Conservation (phyloP, 2,329 filamentous ascomycete species). For the Fusarium sororula region DNA sequence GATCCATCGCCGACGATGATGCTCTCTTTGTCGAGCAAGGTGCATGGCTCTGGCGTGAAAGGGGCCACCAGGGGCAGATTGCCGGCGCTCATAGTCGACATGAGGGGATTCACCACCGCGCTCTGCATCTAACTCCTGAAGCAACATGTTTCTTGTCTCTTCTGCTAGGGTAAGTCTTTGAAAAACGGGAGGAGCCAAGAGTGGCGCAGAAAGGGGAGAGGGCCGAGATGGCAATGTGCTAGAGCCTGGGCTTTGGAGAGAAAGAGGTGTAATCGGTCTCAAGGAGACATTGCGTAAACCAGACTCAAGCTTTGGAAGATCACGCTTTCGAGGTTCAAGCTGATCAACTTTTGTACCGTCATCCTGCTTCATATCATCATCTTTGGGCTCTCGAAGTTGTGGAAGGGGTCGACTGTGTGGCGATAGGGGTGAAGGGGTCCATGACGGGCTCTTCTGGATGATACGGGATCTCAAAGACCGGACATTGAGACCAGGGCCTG, state of each 20-base stretch:
- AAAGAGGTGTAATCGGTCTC: conserved; percentile 26
- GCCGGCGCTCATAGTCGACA: conserved; percentile 23
- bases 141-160: conserved; percentile 30
- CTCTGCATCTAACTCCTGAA: conserved; percentile 10
- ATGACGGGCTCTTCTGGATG: conserved; percentile 35
- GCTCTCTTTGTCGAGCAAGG: conserved; percentile 37
- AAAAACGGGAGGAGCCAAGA: conserved; percentile 8
- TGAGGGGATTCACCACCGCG: neutral
- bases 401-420: conserved; percentile 28
- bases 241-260: conserved; percentile 10
- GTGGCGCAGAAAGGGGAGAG: conserved; percentile 37
- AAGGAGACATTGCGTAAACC: conserved; percentile 17
- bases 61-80: conserved; percentile 29
- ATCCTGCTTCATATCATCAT: conserved; percentile 25
- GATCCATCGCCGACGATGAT: conserved; percentile 33
- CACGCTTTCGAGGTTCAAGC: conserved; percentile 12
- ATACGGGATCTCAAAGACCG: conserved; percentile 16
- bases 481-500: conserved; percentile 17
- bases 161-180: conserved; percentile 29
- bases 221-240: conserved; percentile 9
- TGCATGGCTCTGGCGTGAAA: conserved; percentile 33
- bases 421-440: conserved; percentile 35
- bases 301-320: conserved; percentile 7
- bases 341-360: conserved; percentile 30
- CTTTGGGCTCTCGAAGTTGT: conserved; percentile 27